Conservation (phyloP, 108 stramenopile genomes). For the Skeletonema costatum region DNA sequence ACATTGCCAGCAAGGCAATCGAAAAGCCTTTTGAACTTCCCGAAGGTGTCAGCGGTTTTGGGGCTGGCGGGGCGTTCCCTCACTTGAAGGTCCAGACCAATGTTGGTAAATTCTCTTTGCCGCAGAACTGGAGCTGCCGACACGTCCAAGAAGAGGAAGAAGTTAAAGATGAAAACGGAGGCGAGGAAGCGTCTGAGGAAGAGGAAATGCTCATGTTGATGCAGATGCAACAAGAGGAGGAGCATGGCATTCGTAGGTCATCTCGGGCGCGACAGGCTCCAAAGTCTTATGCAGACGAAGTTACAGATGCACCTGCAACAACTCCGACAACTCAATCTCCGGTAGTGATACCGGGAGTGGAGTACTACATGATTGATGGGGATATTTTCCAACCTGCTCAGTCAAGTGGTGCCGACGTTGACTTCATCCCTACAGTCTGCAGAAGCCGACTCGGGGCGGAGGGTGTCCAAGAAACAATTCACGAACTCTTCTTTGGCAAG, state of each 20-base stretch:
- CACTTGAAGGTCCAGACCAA: slow-evolving; percentile 39
- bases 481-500: slow-evolving; percentile 73
- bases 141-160: slow-evolving; percentile 14
- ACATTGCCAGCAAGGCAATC: slow-evolving; percentile 40
- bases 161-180: neutral
- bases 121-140: slow-evolving; percentile 41
- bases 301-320: neutral
- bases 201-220: slow-evolving; percentile 46
- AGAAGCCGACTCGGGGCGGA: slow-evolving; percentile 67
- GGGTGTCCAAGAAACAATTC: slow-evolving; percentile 56
- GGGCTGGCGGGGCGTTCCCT: slow-evolving; percentile 32
- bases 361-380: slow-evolving; percentile 36
- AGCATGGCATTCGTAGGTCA: slow-evolving; percentile 28
- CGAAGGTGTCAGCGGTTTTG: slow-evolving; percentile 19
- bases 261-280: slow-evolving; percentile 27
- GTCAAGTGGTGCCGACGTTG: neutral
- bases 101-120: slow-evolving; percentile 27
- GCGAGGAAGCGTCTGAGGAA: slow-evolving; percentile 2
- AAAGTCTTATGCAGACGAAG: slow-evolving; percentile 42
- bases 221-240: slow-evolving; percentile 48
- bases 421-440: slow-evolving; percentile 17
- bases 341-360: slow-evolving; percentile 23
- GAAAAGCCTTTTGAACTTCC: slow-evolving; percentile 39
- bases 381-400: slow-evolving; percentile 10
- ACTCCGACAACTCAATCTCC: slow-evolving; percentile 19